Percentiles rank a stretch among this genome's conserved stretches.
phyloP scores from a whole-genome alignment of 805 yeast genomes.

The Isabelozyma pseudorhagii region DNA sequence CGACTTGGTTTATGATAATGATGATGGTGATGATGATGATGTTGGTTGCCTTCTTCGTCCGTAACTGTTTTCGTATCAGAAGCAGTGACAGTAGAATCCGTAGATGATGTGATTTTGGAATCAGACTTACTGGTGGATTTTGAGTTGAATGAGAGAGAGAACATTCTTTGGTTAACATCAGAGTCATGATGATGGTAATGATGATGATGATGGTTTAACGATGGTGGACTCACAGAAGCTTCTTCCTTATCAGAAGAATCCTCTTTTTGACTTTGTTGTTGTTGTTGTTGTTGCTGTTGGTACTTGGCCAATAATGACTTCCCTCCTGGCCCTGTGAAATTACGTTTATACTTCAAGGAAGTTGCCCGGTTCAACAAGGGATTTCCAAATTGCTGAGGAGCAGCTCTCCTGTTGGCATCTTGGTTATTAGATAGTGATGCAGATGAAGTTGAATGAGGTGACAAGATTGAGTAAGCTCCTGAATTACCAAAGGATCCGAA shows the following conservation, averaged over 20 bases:
- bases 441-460: neutral
- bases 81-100: neutral
- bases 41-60: neutral
- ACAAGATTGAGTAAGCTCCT: neutral
- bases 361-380: slow-evolving; percentile 18
- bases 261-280: neutral
- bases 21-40: neutral
- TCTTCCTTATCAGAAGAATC: neutral
- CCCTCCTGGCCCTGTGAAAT: slow-evolving; percentile 6
- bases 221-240: slow-evolving; percentile 6
- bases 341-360: slow-evolving; percentile 18
- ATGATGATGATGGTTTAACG: neutral
- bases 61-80: neutral
- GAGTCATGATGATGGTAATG: neutral
- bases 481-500: neutral
- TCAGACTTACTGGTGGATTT: neutral
- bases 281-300: slow-evolving; percentile 2
- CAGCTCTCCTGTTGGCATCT: slow-evolving; percentile 2
- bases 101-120: neutral
- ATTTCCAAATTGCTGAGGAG: slow-evolving; percentile 2
- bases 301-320: slow-evolving; percentile 14
- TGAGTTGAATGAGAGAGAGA: neutral
- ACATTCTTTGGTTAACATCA: neutral
- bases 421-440: neutral
- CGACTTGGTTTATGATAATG: neutral